Conservation (phyloP, 176 grass and related monocot species). For the Lolium rigidum region DNA sequence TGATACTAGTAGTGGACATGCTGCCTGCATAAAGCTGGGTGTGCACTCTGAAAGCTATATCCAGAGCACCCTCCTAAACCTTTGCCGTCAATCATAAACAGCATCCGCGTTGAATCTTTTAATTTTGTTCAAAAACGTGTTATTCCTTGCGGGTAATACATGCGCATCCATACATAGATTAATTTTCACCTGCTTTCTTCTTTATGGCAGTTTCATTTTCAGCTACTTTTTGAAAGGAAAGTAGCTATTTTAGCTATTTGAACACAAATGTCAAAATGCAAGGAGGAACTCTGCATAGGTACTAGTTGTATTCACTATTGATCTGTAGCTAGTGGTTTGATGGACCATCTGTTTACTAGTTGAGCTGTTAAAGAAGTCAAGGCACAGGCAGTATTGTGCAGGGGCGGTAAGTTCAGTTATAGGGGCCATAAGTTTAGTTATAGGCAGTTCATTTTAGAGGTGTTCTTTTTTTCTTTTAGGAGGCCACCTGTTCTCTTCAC, state of each 20-base stretch:
- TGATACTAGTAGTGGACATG: not conserved
- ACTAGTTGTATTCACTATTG: too few relatives aligned
- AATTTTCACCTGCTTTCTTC: not conserved
- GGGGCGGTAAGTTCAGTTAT: too few relatives aligned
- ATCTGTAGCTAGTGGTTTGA: not conserved
- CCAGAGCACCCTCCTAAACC: not conserved
- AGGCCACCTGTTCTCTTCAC: too few relatives aligned
- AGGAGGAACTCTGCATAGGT: not conserved
- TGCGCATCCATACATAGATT: not conserved
- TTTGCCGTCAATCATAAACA: conserved; percentile 11
- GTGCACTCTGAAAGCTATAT: conserved; percentile 28
- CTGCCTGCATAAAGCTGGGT: conserved; percentile 13
- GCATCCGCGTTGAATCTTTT: not conserved
- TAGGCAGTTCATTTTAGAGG: too few relatives aligned
- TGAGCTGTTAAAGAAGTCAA: too few relatives aligned
- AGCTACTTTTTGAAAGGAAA: not conserved
- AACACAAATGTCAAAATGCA: not conserved
- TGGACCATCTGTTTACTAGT: not conserved
- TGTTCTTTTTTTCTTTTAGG: too few relatives aligned
- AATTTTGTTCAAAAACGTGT: not conserved
- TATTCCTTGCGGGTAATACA: not conserved
- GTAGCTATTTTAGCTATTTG: too few relatives aligned
- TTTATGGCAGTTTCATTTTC: not conserved
- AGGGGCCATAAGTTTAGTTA: too few relatives aligned
- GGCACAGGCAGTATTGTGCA: too few relatives aligned